A percentile compares a stretch with the other conserved stretches of the same genome.
Conservation (phyloP, 768 basidiomycete genomes). For the Lyophyllum shimeji region DNA sequence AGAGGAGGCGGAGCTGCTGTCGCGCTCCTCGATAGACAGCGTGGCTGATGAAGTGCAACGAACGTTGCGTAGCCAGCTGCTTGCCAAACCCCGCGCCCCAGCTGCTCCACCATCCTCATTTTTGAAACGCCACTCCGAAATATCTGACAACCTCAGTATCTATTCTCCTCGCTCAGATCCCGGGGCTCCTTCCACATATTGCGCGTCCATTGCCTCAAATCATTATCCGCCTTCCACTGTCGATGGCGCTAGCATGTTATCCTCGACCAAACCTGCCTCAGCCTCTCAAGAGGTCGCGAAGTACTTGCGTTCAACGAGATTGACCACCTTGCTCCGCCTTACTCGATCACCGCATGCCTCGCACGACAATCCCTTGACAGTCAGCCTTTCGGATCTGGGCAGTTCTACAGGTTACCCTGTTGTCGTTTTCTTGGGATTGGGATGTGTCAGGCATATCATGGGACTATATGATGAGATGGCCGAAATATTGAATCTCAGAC, state of each 20-base stretch:
- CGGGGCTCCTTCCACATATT: constrained; percentile 49
- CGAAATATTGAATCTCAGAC: constrained; percentile 75
- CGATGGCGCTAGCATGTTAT: constrained; percentile 36
- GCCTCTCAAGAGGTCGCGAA: constrained; percentile 76
- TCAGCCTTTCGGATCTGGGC: constrained; percentile 94
- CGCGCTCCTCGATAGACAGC: constrained; percentile 86
- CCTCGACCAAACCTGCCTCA: constrained; percentile 41
- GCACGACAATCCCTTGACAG: constrained; percentile 67
- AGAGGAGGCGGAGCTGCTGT: constrained; percentile 64
- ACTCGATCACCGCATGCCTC: constrained; percentile 81
- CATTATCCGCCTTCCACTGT: constrained; percentile 48
- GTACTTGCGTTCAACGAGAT: constrained; percentile 82
- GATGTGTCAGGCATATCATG: constrained; percentile 93
- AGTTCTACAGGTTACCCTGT: constrained; percentile 83
- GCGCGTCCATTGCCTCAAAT: constrained; percentile 48
- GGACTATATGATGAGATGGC: constrained; percentile 98
- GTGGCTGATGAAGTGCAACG: constrained; percentile 79
- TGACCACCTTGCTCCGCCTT: constrained; percentile 81
- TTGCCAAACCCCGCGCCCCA: constrained; percentile 34
- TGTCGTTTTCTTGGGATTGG: constrained; percentile 89
- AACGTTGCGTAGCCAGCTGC: constrained; percentile 62
- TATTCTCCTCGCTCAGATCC: constrained; percentile 57
- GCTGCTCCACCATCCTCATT: constrained; percentile 39
- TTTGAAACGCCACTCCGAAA: constrained; percentile 47
- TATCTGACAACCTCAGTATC: constrained; percentile 58